Evolutionary conservation across 805 yeast species (phyloP), one percentile per base, ranked within the genome.

Genomic region (Pichia scutulata): DNA sequence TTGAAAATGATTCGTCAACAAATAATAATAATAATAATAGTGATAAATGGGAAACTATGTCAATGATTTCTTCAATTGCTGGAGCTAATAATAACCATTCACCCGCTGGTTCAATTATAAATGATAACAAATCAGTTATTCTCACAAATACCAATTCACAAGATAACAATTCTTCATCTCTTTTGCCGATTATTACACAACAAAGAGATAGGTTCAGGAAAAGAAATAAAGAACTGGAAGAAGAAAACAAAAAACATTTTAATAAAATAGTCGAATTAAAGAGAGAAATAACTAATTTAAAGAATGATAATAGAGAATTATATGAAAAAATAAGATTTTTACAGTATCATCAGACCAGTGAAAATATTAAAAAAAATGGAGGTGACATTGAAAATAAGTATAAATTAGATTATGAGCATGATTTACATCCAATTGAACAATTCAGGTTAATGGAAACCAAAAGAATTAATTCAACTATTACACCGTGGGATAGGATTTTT

Each of bases 181-280:
- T 90, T 26, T 67, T 92, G 46, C 95, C 95, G 1, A 89, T 92
- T 48, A 80, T 93, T 26, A 89, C 97, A 14, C 90, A 92, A 62
- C 99, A 92, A 70, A 81, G 99, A 64, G 99, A 92, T 66, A 73
- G 99, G 55, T 89, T 90, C 72, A 81, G 95, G 59, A 76, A 79
- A n/a, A 76, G 89, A 49, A 88, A 85, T 60, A 78, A 77, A 51
- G 96, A 88, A 62, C 74, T 93, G 49, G 98, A 92, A 64, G 85
- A 85, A 50, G 95, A 89, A 59, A 60, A 83, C 39, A 81, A 86
- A 63, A 78, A 77, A 56, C 80, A 77, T 54, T 72, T 72, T 47
- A 63, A 69, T 21, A 72, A 74, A 39, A 73, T 84, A 25, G 74
- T 71, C 39, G 86, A 84, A 50, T 70, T 88, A 56, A 81, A 81